A percentile compares a stretch with the other conserved stretches of the same genome.
phyloP scores from a whole-genome alignment of 2,329 filamentous ascomycete genomes.

The Penicillium brasilianum region DNA sequence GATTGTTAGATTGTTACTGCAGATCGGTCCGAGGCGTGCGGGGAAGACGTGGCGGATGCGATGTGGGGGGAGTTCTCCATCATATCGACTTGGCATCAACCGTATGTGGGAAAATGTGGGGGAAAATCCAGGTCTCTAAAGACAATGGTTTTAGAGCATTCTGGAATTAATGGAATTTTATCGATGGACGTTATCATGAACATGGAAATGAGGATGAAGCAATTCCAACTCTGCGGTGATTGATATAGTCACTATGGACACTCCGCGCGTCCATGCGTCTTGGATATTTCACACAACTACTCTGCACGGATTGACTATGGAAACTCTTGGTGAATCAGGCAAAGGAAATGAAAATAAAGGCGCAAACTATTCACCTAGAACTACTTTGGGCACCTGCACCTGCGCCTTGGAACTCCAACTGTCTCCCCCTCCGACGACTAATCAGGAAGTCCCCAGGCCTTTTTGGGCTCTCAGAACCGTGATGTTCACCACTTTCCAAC shows the following conservation, averaged over 20 bases:
- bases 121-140: neutral
- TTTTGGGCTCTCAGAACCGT: neutral
- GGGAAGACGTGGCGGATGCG: neutral
- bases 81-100: neutral
- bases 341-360: too few relatives aligned
- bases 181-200: neutral
- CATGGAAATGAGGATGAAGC: neutral
- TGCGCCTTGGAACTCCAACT: neutral
- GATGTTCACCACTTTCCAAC: neutral
- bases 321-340: neutral
- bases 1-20: too few relatives aligned
- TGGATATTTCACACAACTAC: too few relatives aligned
- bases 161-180: neutral
- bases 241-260: too few relatives aligned
- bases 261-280: too few relatives aligned
- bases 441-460: neutral
- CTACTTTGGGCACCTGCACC: neutral
- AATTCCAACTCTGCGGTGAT: too few relatives aligned
- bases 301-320: too few relatives aligned
- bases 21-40: neutral
- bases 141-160: neutral
- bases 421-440: neutral
- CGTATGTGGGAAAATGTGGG: neutral
- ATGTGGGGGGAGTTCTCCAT: neutral
- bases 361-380: neutral